These are phyloP conservation scores for Exophiala bonariae DNA, from an alignment of 2,329 filamentous ascomycete genomes.

Conservation along the genomic window DNA sequence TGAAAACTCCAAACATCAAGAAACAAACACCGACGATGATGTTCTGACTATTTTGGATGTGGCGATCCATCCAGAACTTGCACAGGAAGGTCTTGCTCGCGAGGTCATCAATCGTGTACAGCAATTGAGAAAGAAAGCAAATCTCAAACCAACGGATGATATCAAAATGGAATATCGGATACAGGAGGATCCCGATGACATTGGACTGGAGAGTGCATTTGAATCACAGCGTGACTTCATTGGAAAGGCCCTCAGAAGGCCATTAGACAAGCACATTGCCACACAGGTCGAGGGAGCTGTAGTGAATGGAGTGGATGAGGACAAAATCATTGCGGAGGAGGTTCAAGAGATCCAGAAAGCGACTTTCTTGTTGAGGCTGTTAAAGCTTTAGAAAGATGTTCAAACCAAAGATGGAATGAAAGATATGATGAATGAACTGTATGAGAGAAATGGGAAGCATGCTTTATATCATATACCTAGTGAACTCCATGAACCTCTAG, in stretches of 20 bases:
- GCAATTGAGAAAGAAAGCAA: slow-evolving; percentile 88
- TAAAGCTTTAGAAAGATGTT: slow-evolving; percentile 61
- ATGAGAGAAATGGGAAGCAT: not conserved
- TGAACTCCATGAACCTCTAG: too few species aligned
- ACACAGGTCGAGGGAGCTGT: slow-evolving; percentile 54
- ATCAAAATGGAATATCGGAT: slow-evolving; percentile 92
- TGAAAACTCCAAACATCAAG: slow-evolving; percentile 69
- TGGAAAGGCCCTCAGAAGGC: slow-evolving; percentile 74
- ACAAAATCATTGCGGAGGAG: slow-evolving; percentile 72
- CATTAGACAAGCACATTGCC: slow-evolving; percentile 68
- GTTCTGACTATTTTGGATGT: slow-evolving; percentile 89
- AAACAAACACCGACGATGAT: slow-evolving; percentile 85
- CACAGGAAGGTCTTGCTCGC: slow-evolving; percentile 82
- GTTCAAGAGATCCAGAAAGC: slow-evolving; percentile 84
- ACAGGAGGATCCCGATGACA: slow-evolving; percentile 72
- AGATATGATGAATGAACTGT: slow-evolving; percentile 1
- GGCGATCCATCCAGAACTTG: slow-evolving; percentile 78
- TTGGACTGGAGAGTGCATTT: slow-evolving; percentile 72
- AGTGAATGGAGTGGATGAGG: slow-evolving; percentile 50
- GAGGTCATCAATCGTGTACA: slow-evolving; percentile 95
- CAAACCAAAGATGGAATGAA: not conserved
- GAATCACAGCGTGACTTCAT: slow-evolving; percentile 66
- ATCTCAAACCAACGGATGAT: slow-evolving; percentile 86
- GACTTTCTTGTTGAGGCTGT: slow-evolving; percentile 72
- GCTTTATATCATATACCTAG: slow-evolving; percentile 13